A percentile compares a stretch with the other conserved stretches of the same genome.
Conservation (phyloP, 768 basidiomycete species). For the Lactarius indigo region DNA sequence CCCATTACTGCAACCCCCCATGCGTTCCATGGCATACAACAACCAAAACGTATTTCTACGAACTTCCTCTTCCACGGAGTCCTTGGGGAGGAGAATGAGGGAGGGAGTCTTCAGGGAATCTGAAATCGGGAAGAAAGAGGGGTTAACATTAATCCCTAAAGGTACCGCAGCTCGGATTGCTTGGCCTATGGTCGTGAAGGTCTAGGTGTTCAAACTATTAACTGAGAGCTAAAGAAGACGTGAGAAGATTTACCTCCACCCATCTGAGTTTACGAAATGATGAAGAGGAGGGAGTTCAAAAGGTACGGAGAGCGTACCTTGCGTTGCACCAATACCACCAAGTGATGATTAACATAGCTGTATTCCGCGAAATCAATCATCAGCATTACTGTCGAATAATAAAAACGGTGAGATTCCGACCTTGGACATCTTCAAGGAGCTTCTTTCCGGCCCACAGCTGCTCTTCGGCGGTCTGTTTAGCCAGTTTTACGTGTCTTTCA, state of each 20-base stretch:
- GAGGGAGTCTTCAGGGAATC: slow-evolving; percentile 54
- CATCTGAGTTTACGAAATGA: slow-evolving; percentile 43
- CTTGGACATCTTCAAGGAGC: slow-evolving; percentile 24
- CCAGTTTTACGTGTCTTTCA: slow-evolving; percentile 25
- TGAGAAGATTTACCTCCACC: slow-evolving; percentile 52
- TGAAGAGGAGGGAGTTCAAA: neutral
- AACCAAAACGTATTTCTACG: slow-evolving; percentile 73
- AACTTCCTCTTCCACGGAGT: slow-evolving; percentile 64
- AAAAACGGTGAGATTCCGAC: slow-evolving; percentile 1
- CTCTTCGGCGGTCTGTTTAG: slow-evolving; percentile 20
- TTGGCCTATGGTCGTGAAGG: slow-evolving; percentile 56
- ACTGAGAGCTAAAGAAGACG: neutral
- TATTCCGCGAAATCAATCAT: neutral
- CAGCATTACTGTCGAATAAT: neutral
- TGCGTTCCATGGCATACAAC: slow-evolving; percentile 65
- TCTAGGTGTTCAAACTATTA: slow-evolving; percentile 35
- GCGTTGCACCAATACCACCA: slow-evolving; percentile 78
- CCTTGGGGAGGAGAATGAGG: slow-evolving; percentile 56
- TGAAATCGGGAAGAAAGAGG: slow-evolving; percentile 64
- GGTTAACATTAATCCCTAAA: slow-evolving; percentile 65
- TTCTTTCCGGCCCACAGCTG: slow-evolving; percentile 16
- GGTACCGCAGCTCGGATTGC: slow-evolving; percentile 58
- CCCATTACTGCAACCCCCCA: slow-evolving; percentile 63
- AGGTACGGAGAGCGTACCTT: slow-evolving; percentile 41
- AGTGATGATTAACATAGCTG: slow-evolving; percentile 59